Percentiles rank a stretch among this genome's conserved stretches.
Conservation (phyloP, 2,329 filamentous ascomycete species). For the Cytospora mali region DNA sequence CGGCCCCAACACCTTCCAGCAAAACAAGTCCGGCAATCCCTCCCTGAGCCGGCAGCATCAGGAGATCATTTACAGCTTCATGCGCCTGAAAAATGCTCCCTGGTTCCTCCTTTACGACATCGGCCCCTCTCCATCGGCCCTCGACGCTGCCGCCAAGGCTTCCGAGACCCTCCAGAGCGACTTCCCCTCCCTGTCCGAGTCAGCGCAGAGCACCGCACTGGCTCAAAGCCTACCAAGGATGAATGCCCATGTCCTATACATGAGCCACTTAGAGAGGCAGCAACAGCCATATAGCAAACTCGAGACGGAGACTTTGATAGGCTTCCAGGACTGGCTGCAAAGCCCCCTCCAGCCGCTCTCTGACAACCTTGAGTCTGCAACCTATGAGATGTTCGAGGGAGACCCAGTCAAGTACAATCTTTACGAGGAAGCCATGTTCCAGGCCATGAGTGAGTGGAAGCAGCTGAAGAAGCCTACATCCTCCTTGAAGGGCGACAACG, state of each 20-base stretch:
- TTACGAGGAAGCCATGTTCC: conserved; percentile 83
- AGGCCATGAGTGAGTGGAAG: conserved; percentile 81
- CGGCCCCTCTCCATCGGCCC: conserved; percentile 48
- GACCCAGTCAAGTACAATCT: conserved; percentile 98
- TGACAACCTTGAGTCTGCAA: conserved; percentile 95
- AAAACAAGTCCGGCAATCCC: conserved; percentile 63
- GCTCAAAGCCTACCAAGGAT: conserved; percentile 47
- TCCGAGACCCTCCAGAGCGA: conserved; percentile 47
- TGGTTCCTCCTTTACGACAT: conserved; percentile 67
- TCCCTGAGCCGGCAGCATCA: conserved; percentile 65
- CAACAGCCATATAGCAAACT: conserved; percentile 65
- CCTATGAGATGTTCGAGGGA: conserved; percentile 98
- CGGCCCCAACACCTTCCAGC: conserved; percentile 55
- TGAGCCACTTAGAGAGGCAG: conserved; percentile 80
- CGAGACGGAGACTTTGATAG: conserved; percentile 55
- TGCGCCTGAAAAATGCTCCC: conserved; percentile 64
- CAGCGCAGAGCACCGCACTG: conserved; percentile 48
- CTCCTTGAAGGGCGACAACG: conserved; percentile 46
- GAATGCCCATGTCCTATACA: conserved; percentile 70
- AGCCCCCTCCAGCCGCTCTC: conserved; percentile 92
- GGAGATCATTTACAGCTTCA: conserved; percentile 61
- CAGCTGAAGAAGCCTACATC: conserved; percentile 73
- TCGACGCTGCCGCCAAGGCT: conserved; percentile 38
- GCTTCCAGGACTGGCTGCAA: conserved; percentile 91
- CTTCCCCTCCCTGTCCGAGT: conserved; percentile 72